phyloP scores from a whole-genome alignment of 75 land plant species.

The Picea sitchensis region DNA sequence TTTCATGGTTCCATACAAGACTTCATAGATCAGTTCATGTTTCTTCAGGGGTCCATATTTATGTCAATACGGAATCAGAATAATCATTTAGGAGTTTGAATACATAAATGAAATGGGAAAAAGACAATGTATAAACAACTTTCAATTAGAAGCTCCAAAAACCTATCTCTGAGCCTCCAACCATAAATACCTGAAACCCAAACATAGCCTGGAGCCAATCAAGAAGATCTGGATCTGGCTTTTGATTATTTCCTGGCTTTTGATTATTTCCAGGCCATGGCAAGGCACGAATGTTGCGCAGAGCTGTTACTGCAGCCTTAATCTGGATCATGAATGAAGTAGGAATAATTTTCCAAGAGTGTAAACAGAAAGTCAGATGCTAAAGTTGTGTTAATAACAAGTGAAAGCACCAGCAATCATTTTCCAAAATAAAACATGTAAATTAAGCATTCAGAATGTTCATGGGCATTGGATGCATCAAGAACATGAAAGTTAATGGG shows the following conservation, averaged over 20 bases:
- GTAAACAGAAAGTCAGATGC: too few relatives aligned
- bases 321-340: constrained; percentile 40
- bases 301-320: constrained; percentile 64
- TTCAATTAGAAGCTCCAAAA: background rate
- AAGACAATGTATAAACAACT: background rate
- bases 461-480: too few relatives aligned
- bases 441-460: too few relatives aligned
- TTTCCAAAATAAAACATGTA: too few relatives aligned
- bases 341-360: too few relatives aligned
- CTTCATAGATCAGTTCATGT: too few relatives aligned
- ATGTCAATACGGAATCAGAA: background rate
- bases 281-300: constrained; percentile 66
- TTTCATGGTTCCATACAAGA: too few relatives aligned
- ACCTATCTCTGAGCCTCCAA: background rate
- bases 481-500: too few relatives aligned
- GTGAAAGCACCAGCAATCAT: too few relatives aligned
- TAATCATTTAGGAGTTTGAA: background rate
- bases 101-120: background rate
- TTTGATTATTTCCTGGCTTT: constrained; percentile 30
- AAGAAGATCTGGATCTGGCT: constrained; percentile 48
- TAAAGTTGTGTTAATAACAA: too few relatives aligned
- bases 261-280: constrained; percentile 37
- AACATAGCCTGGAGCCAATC: constrained; percentile 83
- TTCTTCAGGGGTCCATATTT: too few relatives aligned
- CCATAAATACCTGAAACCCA: constrained; percentile 78